Base-by-base conservation (phyloP, 352 stramenopile species). In the Globisporangium rhizosaccharum region DNA sequence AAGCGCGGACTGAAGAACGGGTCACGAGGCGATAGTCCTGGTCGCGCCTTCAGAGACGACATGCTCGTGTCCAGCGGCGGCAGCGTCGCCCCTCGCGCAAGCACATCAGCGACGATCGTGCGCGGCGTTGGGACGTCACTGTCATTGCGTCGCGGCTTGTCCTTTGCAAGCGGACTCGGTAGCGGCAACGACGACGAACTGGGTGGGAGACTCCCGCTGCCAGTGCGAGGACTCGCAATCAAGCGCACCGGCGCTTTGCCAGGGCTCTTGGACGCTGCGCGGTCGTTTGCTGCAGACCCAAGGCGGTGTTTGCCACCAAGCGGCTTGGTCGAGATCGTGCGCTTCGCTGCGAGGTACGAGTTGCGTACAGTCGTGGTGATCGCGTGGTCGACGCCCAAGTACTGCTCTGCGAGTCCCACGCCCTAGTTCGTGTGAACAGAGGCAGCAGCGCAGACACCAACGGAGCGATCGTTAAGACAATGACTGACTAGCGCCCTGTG, bases 301-400 rank as follows among this genome's bases (percentile, higher is more conserved):
- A 36, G 5, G 30, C 30, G 30, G 5, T 36, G 30, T 2, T 36
- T 36, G 17, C 23, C 51, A 18, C 47, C 55, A 12, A 17, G 59
- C 26, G 59, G 47, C 39, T 79, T 83, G 30, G 61, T 63, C 39
- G 71, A 65, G 28, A 89, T 71, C 2, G 65, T 85, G n/a, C 79
- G 73, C 59, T 89, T 89, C 6, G 76, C 92, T 15, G 91, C 88
- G 12, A 96, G 63, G 30, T 87, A 92, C 52, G 88, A 97, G 53
- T 98, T 97, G 10, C 87, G 82, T 12, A 98, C 77, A 0, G 87
- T 97, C 6, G 80, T 85, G 0, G 87, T 89, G 57, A 98, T 94
- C 3, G 85, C 81, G 65, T 98, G 90, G 44, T 94, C 78, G 2
- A 71, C 59, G 5, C 92, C 92, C 8, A 98, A 72, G 66, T 96